Evolutionary conservation across 2,329 filamentous ascomycete species (phyloP), one percentile per base, ranked within the genome.

Genomic region (Ramularia endophylla): DNA sequence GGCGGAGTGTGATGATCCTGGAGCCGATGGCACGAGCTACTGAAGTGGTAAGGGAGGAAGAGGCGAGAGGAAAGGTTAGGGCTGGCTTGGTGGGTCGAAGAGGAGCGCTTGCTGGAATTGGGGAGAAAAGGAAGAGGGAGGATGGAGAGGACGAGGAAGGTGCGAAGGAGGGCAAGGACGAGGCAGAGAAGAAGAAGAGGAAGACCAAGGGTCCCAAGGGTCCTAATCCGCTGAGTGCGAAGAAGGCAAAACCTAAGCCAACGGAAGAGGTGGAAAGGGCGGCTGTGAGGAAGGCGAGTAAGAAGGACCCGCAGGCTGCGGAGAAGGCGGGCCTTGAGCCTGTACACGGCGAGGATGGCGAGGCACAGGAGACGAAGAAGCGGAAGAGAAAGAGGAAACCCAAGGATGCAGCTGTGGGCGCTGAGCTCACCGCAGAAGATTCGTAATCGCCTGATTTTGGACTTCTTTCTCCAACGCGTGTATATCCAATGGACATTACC

Each of bases 1-100:
- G 81, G 50, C 73, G 84, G 41, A 85, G 81, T 47, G 85, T 94
- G 40, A 85, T 90, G 78, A 80, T 84, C 41, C 73, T 85, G 70
- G 78, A 85, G 63, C 83, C 84, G 11, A 87, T 92, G 83, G 81
- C 83, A 13, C 74, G 71, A 28, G 74, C 74, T 40, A 85, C 81
- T 12, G 75, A 74, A 28, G 72, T 77, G 43, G 72, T 78, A 34
- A 75, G 82, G 46, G 75, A 81, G 38, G 71, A 71, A 44, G 83
- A 85, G 48, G 87, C 92, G 70, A 77, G 73, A 54, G 73, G 72
- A 42, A 94, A 94, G 66, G 85, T 89, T 57, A 75, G 80, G 50
- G 73, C 76, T 13, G 85, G 84, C 34, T 66, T 88, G 51, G 82
- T 55, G 32, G 46, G 48, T 3, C 31, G 52, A 19, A 36, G 60